Percentiles rank a stretch among this genome's conserved stretches.
phyloP scores from a whole-genome alignment of 257 asterid genomes.

The Solanum tarapatanum region DNA sequence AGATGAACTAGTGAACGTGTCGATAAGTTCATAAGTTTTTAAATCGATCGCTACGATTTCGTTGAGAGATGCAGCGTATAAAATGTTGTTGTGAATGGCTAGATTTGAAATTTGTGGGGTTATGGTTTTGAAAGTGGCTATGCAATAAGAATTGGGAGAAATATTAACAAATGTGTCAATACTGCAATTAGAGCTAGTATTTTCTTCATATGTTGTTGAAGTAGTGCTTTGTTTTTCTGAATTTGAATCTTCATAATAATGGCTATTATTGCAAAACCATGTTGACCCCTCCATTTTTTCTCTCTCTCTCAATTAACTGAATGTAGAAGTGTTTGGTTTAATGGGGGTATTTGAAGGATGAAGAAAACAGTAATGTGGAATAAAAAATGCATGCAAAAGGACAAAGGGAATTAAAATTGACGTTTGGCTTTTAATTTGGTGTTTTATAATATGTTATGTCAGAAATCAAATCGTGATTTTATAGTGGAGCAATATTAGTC shows the following conservation, averaged over 20 bases:
- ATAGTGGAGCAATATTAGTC: slow-evolving; percentile 3
- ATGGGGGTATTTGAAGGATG: not conserved
- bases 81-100: slow-evolving; percentile 22
- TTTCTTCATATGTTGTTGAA: slow-evolving; percentile 29
- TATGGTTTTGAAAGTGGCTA: slow-evolving; percentile 11
- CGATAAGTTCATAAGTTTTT: slow-evolving; percentile 5
- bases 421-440: slow-evolving; percentile 13
- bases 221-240: slow-evolving; percentile 20
- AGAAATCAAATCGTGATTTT: not conserved
- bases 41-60: slow-evolving; percentile 31
- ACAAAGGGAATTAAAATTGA: not conserved
- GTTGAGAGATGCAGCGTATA: slow-evolving; percentile 40
- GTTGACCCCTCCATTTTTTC: slow-evolving; percentile 30
- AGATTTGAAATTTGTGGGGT: slow-evolving; percentile 43
- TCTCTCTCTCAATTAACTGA: not conserved
- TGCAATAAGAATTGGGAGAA: slow-evolving; percentile 1
- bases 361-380: not conserved
- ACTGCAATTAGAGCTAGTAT: slow-evolving; percentile 21
- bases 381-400: slow-evolving; percentile 9
- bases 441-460: not conserved
- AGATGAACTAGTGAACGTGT: slow-evolving; percentile 16
- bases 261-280: slow-evolving; percentile 14
- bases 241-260: slow-evolving; percentile 14
- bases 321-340: not conserved
- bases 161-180: slow-evolving; percentile 5